These are phyloP conservation scores for Amanita rubescens DNA, from an alignment of 768 basidiomycete genomes.

Conservation along the genomic window DNA sequence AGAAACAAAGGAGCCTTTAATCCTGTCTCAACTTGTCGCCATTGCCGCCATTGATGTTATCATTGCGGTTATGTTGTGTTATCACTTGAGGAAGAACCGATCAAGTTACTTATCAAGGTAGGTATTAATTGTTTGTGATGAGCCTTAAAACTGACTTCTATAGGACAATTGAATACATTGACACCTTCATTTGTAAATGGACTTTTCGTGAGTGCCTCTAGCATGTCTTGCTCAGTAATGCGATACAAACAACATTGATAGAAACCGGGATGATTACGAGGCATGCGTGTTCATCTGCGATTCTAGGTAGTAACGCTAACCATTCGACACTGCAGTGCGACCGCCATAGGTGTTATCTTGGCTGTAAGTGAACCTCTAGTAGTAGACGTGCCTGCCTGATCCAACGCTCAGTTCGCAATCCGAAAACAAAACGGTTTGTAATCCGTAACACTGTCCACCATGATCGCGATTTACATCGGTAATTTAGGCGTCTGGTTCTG, in stretches of 20 bases:
- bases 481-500: not conserved
- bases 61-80: not conserved
- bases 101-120: not conserved
- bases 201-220: not conserved
- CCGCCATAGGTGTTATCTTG: not conserved
- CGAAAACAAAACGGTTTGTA: not conserved
- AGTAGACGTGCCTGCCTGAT: not conserved
- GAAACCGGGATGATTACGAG: conserved; percentile 1
- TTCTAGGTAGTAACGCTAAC: not conserved
- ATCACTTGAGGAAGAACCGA: not conserved
- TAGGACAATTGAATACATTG: not conserved
- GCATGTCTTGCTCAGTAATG: not conserved
- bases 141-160: not conserved
- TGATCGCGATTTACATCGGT: not conserved
- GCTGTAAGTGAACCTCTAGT: not conserved
- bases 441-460: not conserved
- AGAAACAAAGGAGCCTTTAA: not conserved
- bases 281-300: not conserved
- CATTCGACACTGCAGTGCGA: not conserved
- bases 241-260: not conserved
- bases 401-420: not conserved
- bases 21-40: not conserved
- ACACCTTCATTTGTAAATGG: not conserved
- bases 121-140: not conserved
- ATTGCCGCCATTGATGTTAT: not conserved